phyloP scores from a whole-genome alignment of 2,329 filamentous ascomycete genomes.

The Paracorniculantispora psalliotae region DNA sequence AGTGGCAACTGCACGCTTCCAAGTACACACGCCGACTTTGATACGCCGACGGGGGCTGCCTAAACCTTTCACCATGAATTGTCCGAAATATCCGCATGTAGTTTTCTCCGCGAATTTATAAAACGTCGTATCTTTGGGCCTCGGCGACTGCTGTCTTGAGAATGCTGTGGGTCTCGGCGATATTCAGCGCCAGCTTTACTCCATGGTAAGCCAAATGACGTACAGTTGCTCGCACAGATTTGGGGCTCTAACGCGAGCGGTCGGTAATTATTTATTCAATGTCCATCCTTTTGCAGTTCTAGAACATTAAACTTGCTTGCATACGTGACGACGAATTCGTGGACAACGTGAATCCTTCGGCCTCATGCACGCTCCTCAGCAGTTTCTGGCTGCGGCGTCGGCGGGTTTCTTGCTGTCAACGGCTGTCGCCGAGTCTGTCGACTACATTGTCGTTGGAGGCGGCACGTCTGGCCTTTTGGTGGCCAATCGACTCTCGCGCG shows the following conservation, averaged over 20 bases:
- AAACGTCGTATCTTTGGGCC: background rate
- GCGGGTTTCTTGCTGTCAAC: background rate
- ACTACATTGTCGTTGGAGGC: slow-evolving; percentile 61
- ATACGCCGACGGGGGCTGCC: too few species aligned
- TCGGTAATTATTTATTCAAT: background rate
- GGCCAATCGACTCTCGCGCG: slow-evolving; percentile 41
- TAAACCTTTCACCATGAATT: too few species aligned
- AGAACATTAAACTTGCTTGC: too few species aligned
- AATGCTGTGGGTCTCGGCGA: background rate
- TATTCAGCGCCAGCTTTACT: background rate
- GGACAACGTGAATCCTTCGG: too few species aligned
- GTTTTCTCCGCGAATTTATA: too few species aligned
- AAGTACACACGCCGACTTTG: too few species aligned
- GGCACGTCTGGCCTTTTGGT: slow-evolving; percentile 58
- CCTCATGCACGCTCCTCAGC: background rate
- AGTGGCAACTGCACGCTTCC: too few species aligned
- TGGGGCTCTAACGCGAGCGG: too few species aligned
- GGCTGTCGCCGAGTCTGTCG: slow-evolving; percentile 22
- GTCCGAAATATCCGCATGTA: too few species aligned
- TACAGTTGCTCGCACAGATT: background rate
- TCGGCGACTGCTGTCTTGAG: background rate
- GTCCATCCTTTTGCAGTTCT: too few species aligned
- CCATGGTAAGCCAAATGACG: background rate
- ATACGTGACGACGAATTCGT: too few species aligned
- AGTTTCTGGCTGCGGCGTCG: background rate